These are phyloP conservation scores for Candolleomyces aberdarensis DNA, from an alignment of 768 basidiomycete genomes.

Conservation along the genomic window DNA sequence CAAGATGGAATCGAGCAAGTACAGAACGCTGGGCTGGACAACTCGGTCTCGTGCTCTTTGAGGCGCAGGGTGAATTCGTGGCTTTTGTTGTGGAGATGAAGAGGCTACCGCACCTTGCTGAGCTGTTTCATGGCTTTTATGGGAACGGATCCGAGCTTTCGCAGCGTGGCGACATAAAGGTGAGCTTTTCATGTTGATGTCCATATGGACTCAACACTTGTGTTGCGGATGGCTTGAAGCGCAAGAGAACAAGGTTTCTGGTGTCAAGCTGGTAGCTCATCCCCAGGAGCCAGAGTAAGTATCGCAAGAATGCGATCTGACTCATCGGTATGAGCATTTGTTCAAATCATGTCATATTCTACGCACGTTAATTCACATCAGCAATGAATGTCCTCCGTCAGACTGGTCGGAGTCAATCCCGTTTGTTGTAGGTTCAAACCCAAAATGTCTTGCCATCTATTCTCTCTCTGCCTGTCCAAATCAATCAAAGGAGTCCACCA, in stretches of 20 bases:
- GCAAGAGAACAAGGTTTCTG: constrained; percentile 38
- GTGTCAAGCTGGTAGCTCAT: constrained; percentile 38
- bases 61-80: constrained; percentile 9
- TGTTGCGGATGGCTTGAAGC: constrained; percentile 39
- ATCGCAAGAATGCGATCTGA: not conserved
- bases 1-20: too few species aligned
- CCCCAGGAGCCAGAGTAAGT: constrained; percentile 33
- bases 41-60: constrained; percentile 27
- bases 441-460: too few species aligned
- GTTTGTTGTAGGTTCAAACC: too few species aligned
- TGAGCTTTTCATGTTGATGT: constrained; percentile 10
- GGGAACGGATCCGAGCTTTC: constrained; percentile 22
- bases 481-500: too few species aligned
- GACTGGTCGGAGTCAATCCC: too few species aligned
- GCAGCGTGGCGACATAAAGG: constrained; percentile 31
- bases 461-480: too few species aligned
- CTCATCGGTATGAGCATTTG: too few species aligned
- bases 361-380: too few species aligned
- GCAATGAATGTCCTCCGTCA: too few species aligned
- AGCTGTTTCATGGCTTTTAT: constrained; percentile 20
- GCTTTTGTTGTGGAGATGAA: constrained; percentile 16
- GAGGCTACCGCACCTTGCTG: constrained; percentile 18
- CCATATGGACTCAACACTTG: constrained; percentile 40
- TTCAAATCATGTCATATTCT: not conserved
- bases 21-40: constrained; percentile 25